Percentiles rank a stretch among this genome's conserved stretches.
Evolutionary conservation across 176 grass and related monocot species (phyloP).

Genomic region (Cenchrus americanus): DNA sequence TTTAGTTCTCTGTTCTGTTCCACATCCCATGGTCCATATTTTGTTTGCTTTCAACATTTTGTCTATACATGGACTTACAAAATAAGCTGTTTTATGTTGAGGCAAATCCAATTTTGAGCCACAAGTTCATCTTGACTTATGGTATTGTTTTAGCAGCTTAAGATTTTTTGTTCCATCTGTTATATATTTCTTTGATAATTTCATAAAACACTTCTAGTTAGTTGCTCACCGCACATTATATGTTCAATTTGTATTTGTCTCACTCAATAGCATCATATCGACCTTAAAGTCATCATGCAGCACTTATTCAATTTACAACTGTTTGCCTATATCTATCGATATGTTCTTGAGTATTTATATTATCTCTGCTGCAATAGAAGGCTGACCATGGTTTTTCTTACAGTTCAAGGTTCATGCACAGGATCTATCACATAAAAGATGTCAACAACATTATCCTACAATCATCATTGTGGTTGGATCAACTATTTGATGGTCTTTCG

Average conservation of each 20-base stretch:
- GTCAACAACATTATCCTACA: not conserved
- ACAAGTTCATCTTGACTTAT: not conserved
- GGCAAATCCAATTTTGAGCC: not conserved
- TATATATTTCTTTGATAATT: not conserved
- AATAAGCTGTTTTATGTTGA: not conserved
- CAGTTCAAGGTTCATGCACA: not conserved
- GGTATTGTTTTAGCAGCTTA: not conserved
- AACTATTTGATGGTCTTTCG: too few species aligned
- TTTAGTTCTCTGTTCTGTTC: not conserved
- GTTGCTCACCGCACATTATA: not conserved
- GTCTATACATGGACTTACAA: not conserved
- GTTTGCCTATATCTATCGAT: not conserved
- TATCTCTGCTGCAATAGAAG: not conserved
- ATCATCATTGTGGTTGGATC: not conserved
- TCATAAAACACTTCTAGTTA: not conserved
- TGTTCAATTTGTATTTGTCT: not conserved
- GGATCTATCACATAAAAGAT: not conserved
- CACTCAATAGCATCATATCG: not conserved
- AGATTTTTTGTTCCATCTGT: not conserved
- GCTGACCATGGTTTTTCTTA: not conserved
- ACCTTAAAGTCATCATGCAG: too few species aligned
- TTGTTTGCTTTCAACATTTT: too few species aligned
- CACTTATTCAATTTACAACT: not conserved
- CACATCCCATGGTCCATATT: not conserved
- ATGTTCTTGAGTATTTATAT: not conserved